Base-by-base conservation (phyloP, 2,329 filamentous ascomycete species). In the Xylaria sp. region DNA sequence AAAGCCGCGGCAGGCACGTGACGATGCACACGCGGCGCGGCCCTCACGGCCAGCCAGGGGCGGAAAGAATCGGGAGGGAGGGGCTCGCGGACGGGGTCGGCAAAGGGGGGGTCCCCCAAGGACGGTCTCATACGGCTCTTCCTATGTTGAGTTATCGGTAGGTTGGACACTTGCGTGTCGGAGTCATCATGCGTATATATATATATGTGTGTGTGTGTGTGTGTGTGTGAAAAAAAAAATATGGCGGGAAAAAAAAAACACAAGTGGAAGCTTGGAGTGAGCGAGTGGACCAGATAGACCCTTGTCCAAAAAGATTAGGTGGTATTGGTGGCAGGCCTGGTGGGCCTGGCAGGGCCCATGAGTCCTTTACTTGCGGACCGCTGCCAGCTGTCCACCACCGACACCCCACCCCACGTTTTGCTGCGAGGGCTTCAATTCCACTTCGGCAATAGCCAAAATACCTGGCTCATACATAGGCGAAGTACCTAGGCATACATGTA, bases 51-150 rank as follows among this genome's bases (percentile, higher is more conserved):
- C 61, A 56, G 61, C 63, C 52, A 37, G 52, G 52, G 37, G 52
- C 43, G 54, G 54, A 40, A 34, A 21, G 26, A 41, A 26, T 53
- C 13, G 42, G 55, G 59, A 54, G 49, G 40, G 37, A n/a, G n/a
- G n/a, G n/a, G n/a, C n/a, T n/a, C 44, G 57, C 63, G 50, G 51
- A 56, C 54, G 62, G 29, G 64, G 47, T 54, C 53, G 56, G 64
- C 66, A 58, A 39, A 48, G 34, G 61, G 52, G 50, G 51, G 39
- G 21, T 9, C 18, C 50, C 62, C 53, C 67, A 64, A 52, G 43
- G 65, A 66, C 52, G 65, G 68, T 69, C 68, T 70, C 63, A 70
- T 69, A 69, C 68, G 68, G 68, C 68, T 70, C 68, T 70, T 70
- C 68, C 68, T 69, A 70, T 67, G 51, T 56, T 46, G 56, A 54